Conservation (phyloP, 768 basidiomycete genomes). For the Coprinopsis cinerea region DNA sequence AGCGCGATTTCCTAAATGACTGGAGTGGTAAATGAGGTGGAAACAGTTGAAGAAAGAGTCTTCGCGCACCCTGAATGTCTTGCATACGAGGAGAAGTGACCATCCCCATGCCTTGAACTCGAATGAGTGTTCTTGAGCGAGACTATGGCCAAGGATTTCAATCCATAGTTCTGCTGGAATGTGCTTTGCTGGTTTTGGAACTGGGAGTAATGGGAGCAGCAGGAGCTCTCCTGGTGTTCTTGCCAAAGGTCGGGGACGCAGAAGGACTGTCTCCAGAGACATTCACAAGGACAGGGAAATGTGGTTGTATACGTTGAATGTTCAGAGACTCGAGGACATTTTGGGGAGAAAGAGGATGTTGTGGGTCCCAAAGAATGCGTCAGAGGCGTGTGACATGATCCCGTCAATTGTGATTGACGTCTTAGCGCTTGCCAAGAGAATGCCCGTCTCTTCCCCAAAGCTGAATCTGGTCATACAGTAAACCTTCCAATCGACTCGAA, state of each 20-base stretch:
- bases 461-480: no score
- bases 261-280: slow-evolving; percentile 32
- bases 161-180: slow-evolving; percentile 72
- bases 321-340: no score
- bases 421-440: no score
- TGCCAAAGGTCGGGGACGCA: slow-evolving; percentile 65
- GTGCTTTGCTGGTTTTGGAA: slow-evolving; percentile 41
- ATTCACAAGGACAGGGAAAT: no score
- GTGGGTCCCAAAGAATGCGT: no score
- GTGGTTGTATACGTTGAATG: no score
- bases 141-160: slow-evolving; percentile 44
- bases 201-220: slow-evolving; percentile 64
- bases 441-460: no score
- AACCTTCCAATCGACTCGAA: no score
- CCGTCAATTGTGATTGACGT: no score
- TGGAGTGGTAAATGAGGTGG: neutral
- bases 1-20: slow-evolving; percentile 49
- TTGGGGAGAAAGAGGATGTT: no score
- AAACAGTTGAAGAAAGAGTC: neutral
- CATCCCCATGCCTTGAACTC: slow-evolving; percentile 22
- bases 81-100: slow-evolving; percentile 38
- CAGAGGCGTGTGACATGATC: no score
- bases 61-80: slow-evolving; percentile 36
- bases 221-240: slow-evolving; percentile 51
- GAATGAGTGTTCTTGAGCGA: slow-evolving; percentile 18